Evolutionary conservation across 208 protist species (phyloP).

Genomic region (Crithidia expoeki): DNA sequence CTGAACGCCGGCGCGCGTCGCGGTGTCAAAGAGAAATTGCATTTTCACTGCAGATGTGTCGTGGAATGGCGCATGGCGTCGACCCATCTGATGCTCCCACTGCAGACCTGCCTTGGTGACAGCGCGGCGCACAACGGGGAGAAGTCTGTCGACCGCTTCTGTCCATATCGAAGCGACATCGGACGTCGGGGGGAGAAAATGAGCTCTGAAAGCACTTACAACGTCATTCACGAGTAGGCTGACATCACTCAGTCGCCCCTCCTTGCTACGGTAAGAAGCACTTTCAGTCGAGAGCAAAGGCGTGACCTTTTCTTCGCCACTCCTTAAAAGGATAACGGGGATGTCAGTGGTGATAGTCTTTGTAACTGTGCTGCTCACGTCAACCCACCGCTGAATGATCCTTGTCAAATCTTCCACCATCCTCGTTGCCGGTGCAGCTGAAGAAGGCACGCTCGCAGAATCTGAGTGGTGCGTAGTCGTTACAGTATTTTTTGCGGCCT

Average conservation of each 20-base stretch:
- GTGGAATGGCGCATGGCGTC: neutral
- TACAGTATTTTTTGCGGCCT: no score
- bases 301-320: neutral
- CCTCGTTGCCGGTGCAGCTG: neutral
- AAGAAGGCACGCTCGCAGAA: neutral
- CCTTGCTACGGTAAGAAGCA: neutral
- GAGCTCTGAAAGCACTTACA: neutral
- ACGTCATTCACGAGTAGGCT: neutral
- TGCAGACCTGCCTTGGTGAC: constrained; percentile 1
- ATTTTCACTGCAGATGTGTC: neutral
- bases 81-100: neutral
- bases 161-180: neutral
- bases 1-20: no score
- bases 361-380: neutral
- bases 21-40: neutral
- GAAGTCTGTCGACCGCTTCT: neutral
- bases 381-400: constrained; percentile 1
- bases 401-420: constrained; percentile 6
- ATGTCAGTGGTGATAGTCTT: neutral
- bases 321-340: no score
- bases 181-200: neutral
- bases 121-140: neutral
- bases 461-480: no score
- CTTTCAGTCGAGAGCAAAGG: neutral
- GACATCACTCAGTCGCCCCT: neutral